Percentiles rank a stretch among this genome's conserved stretches.
Conservation (phyloP, 2,329 filamentous ascomycete species). For the Cladosporium sp. region DNA sequence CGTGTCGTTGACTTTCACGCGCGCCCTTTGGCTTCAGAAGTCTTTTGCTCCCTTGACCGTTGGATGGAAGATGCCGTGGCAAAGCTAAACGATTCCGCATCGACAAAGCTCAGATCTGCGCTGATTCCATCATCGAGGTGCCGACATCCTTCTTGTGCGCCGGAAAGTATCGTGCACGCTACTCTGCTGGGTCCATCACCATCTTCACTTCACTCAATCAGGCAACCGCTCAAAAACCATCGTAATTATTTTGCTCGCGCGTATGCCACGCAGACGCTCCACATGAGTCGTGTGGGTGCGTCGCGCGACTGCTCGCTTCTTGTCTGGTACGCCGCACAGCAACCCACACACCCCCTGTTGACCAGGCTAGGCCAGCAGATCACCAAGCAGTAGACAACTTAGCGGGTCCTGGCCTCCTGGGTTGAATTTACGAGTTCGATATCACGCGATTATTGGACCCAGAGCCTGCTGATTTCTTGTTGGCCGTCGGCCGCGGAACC, state of each 20-base stretch:
- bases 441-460: neutral
- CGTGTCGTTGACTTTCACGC: no score
- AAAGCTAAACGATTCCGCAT: neutral
- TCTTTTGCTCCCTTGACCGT: slow-evolving; percentile 1
- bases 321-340: neutral
- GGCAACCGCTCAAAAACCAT: no score
- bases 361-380: neutral
- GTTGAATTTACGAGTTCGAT: neutral
- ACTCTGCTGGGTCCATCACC: neutral
- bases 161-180: neutral
- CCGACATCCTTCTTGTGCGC: neutral
- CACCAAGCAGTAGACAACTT: neutral
- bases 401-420: neutral
- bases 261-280: neutral
- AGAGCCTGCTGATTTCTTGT: neutral
- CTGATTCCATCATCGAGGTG: neutral
- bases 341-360: neutral
- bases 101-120: neutral
- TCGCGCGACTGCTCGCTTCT: neutral
- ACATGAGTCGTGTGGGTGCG: neutral
- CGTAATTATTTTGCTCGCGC: no score
- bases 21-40: neutral
- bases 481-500: no score
- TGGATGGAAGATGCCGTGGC: neutral
- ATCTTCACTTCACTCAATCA: no score